These are phyloP conservation scores for Erysimum cheiranthoides DNA, from an alignment of 345 rosid species.

Conservation along the genomic window DNA sequence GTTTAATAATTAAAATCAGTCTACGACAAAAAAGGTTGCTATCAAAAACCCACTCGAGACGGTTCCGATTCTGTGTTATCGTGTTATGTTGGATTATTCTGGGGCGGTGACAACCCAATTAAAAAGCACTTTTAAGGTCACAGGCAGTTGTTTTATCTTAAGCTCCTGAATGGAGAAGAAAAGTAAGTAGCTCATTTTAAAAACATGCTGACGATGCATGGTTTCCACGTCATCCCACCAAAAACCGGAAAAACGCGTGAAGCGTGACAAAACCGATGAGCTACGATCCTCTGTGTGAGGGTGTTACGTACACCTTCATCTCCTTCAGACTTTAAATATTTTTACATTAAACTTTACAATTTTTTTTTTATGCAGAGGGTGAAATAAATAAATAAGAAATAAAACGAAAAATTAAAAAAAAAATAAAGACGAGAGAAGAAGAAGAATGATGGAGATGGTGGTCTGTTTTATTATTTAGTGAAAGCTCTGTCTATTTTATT, in stretches of 20 bases:
- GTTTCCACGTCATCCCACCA: slow-evolving; percentile 64
- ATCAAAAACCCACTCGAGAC: slow-evolving; percentile 35
- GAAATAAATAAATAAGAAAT: slow-evolving; percentile 25
- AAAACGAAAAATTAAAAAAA: slow-evolving; percentile 16
- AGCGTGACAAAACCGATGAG: slow-evolving; percentile 55
- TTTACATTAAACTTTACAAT: slow-evolving; percentile 41
- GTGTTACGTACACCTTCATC: slow-evolving; percentile 41
- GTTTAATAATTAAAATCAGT: neutral
- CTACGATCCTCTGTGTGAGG: slow-evolving; percentile 10
- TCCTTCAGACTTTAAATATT: slow-evolving; percentile 4
- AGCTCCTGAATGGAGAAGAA: slow-evolving; percentile 37
- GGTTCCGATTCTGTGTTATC: slow-evolving; percentile 41
- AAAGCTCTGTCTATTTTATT: slow-evolving; percentile 27
- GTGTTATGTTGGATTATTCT: slow-evolving; percentile 16
- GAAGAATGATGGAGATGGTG: slow-evolving; percentile 28
- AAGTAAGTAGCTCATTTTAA: slow-evolving; percentile 42
- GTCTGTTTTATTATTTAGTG: slow-evolving; percentile 34
- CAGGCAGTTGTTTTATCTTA: slow-evolving; percentile 42
- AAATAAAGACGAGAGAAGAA: slow-evolving; percentile 32
- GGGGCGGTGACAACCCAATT: slow-evolving; percentile 39
- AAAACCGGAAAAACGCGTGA: slow-evolving; percentile 53
- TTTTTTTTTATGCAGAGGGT: slow-evolving; percentile 20
- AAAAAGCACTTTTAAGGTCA: slow-evolving; percentile 25
- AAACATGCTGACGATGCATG: slow-evolving; percentile 54
- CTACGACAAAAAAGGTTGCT: slow-evolving; percentile 17